Percentiles rank a stretch among this genome's conserved stretches.
phyloP scores from a whole-genome alignment of 805 yeast species.

The Torulaspora indica region DNA sequence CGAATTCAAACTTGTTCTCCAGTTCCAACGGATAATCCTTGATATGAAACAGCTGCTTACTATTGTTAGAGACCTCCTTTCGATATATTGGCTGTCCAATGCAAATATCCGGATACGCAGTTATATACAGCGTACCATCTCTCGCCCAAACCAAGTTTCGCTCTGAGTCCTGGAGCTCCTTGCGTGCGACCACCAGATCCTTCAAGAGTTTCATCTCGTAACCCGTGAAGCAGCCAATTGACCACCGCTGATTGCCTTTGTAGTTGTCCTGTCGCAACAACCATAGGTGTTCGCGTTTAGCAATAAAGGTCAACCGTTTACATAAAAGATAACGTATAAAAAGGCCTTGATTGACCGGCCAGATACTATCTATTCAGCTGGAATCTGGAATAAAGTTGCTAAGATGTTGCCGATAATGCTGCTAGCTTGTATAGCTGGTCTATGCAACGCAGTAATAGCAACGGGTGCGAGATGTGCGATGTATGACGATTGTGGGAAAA shows the following conservation, averaged over 20 bases:
- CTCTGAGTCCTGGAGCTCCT: slow-evolving; percentile 29
- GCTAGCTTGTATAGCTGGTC: slow-evolving; percentile 9
- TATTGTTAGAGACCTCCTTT: slow-evolving; percentile 15
- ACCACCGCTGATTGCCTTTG: not conserved
- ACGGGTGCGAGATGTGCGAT: slow-evolving; percentile 34
- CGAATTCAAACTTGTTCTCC: slow-evolving; percentile 31
- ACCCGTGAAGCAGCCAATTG: not conserved
- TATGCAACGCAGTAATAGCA: slow-evolving; percentile 8
- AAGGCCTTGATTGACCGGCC: not conserved
- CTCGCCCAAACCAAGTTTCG: slow-evolving; percentile 29
- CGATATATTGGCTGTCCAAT: slow-evolving; percentile 28
- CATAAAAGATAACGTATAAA: not conserved
- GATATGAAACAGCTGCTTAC: slow-evolving; percentile 29
- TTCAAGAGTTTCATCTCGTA: slow-evolving; percentile 25
- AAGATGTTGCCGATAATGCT: slow-evolving; percentile 6
- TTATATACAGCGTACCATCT: slow-evolving; percentile 31
- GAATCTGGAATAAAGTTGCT: no score
- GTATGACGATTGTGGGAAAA: slow-evolving; percentile 65
- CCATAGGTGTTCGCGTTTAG: not conserved
- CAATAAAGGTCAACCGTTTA: not conserved
- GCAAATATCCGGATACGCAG: slow-evolving; percentile 28
- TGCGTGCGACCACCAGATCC: slow-evolving; percentile 28
- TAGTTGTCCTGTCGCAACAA: not conserved
- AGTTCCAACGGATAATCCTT: slow-evolving; percentile 21
- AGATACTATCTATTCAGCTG: no score